Base-by-base conservation (phyloP, 2,329 filamentous ascomycete genomes). In the Dactylellina sp. region DNA sequence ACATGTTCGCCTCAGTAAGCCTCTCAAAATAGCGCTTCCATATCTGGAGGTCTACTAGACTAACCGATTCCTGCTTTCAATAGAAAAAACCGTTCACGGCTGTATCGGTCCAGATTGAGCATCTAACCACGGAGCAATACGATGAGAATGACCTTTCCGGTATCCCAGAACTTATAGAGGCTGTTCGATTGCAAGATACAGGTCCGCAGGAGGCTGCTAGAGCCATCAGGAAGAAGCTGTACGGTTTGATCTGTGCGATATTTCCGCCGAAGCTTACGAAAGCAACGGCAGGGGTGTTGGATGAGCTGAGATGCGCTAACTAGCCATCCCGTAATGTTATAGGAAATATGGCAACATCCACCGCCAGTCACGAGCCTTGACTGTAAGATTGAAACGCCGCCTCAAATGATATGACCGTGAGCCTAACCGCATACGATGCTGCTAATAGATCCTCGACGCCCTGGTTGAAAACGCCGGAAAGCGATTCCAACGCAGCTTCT, bases 281-380 rank as follows among this genome's bases (percentile, higher is more conserved):
- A 16, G 9, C 18, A 50, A 6, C 11, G 4, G 57, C n/a, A 40
- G 16, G 14, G 28, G 28, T 75, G 11, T 49, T 35, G 16, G 2
- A 62, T 49, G 42, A n/a, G n/a, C n/a, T n/a, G 32, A 22, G 32
- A 16, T 20, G n/a, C 28, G 39, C 25, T 24, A 16, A 42, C 59
- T 71, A 63, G 62, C 52, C 2, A 1, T 18, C 20, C 6, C 25
- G 24, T 59, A 24, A 44, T 32, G 18, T 52, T 39, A 32, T 75
- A 89, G 88, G 39, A 99, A 99, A 84, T 98, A 99, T 82, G 95
- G 95, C 78, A 96, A 89, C 79, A 86, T 91, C n/a, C 94, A 98
- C 81, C 90, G 93, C 55, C 95, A 99, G 81, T 85, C 98, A 35
- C 88, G 95, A 71, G 91, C 95, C 37, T 86, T 99, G 20, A 90